phyloP scores from a whole-genome alignment of 2,329 filamentous ascomycete genomes.

The Berkeleyomyces basicola region DNA sequence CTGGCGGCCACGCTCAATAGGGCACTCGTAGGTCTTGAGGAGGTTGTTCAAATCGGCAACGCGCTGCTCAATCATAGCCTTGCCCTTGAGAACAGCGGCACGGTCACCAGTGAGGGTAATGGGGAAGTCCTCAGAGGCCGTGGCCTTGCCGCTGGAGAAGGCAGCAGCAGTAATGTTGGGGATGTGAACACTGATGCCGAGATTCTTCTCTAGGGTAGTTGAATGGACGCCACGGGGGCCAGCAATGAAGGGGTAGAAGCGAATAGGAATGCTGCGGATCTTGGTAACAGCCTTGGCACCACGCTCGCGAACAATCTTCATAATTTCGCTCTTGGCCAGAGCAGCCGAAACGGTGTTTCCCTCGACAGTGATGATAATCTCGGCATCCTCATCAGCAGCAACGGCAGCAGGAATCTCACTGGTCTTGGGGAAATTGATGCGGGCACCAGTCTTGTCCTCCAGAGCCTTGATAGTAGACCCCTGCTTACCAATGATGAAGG shows the following conservation, averaged over 20 bases:
- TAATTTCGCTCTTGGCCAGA: constrained; percentile 67
- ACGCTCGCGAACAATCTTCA: constrained; percentile 75
- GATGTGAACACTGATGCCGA: constrained; percentile 65
- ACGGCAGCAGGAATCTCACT: constrained; percentile 42
- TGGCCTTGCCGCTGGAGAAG: constrained; percentile 25
- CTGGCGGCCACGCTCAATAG: constrained; percentile 73
- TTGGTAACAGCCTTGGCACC: constrained; percentile 67
- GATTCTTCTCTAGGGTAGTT: constrained; percentile 55
- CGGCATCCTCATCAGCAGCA: constrained; percentile 62
- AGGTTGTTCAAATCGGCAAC: constrained; percentile 60
- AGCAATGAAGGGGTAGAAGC: constrained; percentile 91
- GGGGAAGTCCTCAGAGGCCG: constrained; percentile 48
- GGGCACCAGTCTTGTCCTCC: constrained; percentile 75
- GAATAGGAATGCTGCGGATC: constrained; percentile 68
- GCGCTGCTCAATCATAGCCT: constrained; percentile 63
- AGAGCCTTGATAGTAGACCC: constrained; percentile 82
- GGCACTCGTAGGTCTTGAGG: constrained; percentile 60
- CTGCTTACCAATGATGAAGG: constrained; percentile 84
- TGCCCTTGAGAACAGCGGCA: constrained; percentile 59
- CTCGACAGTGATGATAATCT: constrained; percentile 75
- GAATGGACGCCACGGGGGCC: constrained; percentile 56
- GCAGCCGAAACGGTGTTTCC: constrained; percentile 80
- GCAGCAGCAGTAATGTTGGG: constrained; percentile 35
- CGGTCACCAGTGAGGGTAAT: constrained; percentile 83
- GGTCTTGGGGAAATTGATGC: constrained; percentile 73